Base-by-base conservation (phyloP, 306 rosid species). In the Astragalus membranaceus region DNA sequence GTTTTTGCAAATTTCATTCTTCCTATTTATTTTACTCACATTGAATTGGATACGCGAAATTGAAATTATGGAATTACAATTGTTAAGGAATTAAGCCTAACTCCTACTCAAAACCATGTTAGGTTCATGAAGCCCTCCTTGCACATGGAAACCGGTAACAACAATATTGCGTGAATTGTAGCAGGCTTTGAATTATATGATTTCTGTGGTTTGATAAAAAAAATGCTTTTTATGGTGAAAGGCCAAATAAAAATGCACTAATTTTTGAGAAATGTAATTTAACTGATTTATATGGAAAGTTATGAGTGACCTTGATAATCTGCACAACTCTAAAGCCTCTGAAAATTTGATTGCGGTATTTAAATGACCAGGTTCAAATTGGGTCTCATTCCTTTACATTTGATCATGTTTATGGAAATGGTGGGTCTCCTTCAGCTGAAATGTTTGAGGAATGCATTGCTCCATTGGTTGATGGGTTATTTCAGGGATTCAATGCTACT, bases 401-500 rank as follows among this genome's bases (percentile, higher is more conserved):
- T 75, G 96, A 90, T 75, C 85, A 84, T 75, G 91, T 87, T 35
- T 85, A 84, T 64, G 93, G 96, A 72, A 80, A 85, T 51, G 70
- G 83, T 11, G 96, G 89, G 58, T 85, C 88, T 52, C 85, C 89
- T 72, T 87, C 91, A 1, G 76, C 85, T 69, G 63, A 83, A 49
- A 84, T 90, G 84, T 90, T 85, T 69, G 84, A 84, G 72, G 93
- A 90, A 78, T 90, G 96, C 74, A 44, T 90, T 74, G 82, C 87
- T 64, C 91, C 93, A 37, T 85, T 90, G 72, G 88, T 87, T 68
- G 89, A 87, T 72, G 91, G 89, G 44, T 85, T 90, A 73, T 90
- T 90, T 76, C 93, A 87, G 72, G 96, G 96, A 54, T 90, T 84
- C 77, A 90, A 90, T 75, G 93, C 86, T 51, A 90, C 96, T 71